Base-by-base conservation (phyloP, 2,329 filamentous ascomycete species). In the Aspergillus neoniger region DNA sequence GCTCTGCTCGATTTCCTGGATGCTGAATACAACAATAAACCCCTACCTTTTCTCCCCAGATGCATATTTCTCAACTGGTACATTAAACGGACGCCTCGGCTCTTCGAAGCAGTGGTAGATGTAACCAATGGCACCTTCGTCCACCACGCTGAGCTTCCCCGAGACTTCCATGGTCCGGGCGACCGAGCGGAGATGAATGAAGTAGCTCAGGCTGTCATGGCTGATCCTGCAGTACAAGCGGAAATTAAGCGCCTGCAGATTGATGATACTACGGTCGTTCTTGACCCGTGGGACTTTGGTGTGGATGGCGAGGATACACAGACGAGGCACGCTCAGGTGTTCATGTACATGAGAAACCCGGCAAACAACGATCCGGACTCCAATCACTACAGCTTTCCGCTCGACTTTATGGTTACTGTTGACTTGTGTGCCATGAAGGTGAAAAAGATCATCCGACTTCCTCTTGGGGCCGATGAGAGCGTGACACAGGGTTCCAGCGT, bases 341-440 rank as follows among this genome's bases (percentile, higher is more conserved):
- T 47, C 21, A 55, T 55, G 15, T 61, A 58, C 9, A 43, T 61
- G 49, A 21, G 32, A 3, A 39, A 30, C 10, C 55, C 53, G 14
- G n/a, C 19, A 7, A 41, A 55, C 2, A 38, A 56, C 23, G 44
- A 32, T 6, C 30, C 17, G 5, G 82, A 85, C 58, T 78, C 82
- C 19, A 86, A 86, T 65, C 81, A 83, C 70, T 86, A 86, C 65
- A 83, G 84, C 5, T 85, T 85, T 57, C 84, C 84, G 0, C 75
- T 86, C 5, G 79, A 84, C 55, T 76, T 86, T 23, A 79, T 77
- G 50, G 80, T 81, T 7, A 82, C 85, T 65, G 77, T 82, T 53
- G 81, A 81, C 10, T 77, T 36, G 8, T 36, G 82, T 59, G 70
- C 80, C 3, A 72, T 85, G 2, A 66, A 80, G 32, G 80, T 85